Base-by-base conservation (phyloP, 2,329 filamentous ascomycete genomes). In the Pezicula neosporulosa region DNA sequence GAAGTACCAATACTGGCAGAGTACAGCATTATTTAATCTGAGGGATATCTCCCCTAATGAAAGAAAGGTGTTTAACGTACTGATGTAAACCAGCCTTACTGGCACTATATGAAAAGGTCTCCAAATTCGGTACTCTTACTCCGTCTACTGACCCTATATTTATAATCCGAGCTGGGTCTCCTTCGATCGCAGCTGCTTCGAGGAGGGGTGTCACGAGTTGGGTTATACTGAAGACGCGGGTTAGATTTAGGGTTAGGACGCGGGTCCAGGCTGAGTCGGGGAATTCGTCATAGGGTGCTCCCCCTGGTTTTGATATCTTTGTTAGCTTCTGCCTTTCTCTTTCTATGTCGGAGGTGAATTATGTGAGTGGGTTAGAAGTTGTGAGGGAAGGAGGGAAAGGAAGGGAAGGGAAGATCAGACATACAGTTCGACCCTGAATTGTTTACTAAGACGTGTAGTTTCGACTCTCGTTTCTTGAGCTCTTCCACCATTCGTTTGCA, bases 121-220 rank as follows among this genome's bases (percentile, higher is more conserved):
- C 73, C 47, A 86, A 65, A 2, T 71, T 58, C 1, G 84, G 83
- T 3, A 85, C 81, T 35, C 78, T 75, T 30, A 87, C 66, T 2
- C 77, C 84, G 66, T 87, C 84, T 44, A 87, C 75, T 57, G 73
- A 78, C 37, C 84, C 84, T 52, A 87, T 86, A 65, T 87, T 81
- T 58, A 87, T 82, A 27, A 87, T 70, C 16, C 83, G 73, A 0
- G 77, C 73, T 6, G 83, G 82, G 38, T 77, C 60, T 60, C 72
- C 47, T 2, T 60, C 50, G 1, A 52, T 59, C 1, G 68, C 70
- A 0, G 73, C 78, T 19, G 75, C 75, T 63, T 85, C 77, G 47
- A 89, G 74, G 4, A 87, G 71, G 0, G 84, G 82, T 1, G 83
- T 77, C 42, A 87, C 77, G 0, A 82, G 77, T 46, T 84, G 76